Evolutionary conservation across 2,329 filamentous ascomycete genomes (phyloP), one percentile per base, ranked within the genome.

Genomic region (Pseudopithomyces maydicus): DNA sequence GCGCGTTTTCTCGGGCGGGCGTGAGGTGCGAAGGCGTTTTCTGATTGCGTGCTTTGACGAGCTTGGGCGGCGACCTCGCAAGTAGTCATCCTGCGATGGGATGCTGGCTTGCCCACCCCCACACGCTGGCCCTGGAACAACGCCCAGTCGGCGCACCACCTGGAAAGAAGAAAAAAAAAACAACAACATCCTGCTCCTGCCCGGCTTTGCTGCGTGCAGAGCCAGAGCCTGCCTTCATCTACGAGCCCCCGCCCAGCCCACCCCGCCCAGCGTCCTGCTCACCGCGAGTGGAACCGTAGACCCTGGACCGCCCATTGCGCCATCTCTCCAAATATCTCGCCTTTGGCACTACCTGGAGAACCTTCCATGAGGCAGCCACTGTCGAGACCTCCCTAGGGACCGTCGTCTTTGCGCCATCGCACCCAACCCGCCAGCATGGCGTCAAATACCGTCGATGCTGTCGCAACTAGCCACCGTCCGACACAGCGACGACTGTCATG

Each of bases 401-500:
- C 53, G 57, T 15, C 12, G n/a, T 41, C 48, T 14, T 59, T 52
- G 57, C 57, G 48, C 49, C 45, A 45, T 50, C 42, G 44, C 59
- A 35, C 46, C 5, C n/a, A 41, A 22, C 36, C 17, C 41, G 45
- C 58, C 41, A 56, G 56, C 29, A 68, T 66, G 64, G 63, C 67
- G 62, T 72, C 71, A 69, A 69, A 69, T 64, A 59, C 57, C 57
- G 64, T 64, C 11, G 62, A 63, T 52, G 61, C 62, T 62, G 57
- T 69, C 67, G 64, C 68, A 68, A 67, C 66, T 63, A 62, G 68
- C 49, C 48, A 59, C 44, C 62, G 48, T n/a, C 58, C 68, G 29
- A 66, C 58, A 53, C 63, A 61, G 19, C 62, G 71, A 50, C 68
- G 70, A 23, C 52, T 64, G 38, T 73, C 72, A 63, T 71, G 67